Conservation (phyloP, 2,329 filamentous ascomycete species). For the Aspergillus niger region DNA sequence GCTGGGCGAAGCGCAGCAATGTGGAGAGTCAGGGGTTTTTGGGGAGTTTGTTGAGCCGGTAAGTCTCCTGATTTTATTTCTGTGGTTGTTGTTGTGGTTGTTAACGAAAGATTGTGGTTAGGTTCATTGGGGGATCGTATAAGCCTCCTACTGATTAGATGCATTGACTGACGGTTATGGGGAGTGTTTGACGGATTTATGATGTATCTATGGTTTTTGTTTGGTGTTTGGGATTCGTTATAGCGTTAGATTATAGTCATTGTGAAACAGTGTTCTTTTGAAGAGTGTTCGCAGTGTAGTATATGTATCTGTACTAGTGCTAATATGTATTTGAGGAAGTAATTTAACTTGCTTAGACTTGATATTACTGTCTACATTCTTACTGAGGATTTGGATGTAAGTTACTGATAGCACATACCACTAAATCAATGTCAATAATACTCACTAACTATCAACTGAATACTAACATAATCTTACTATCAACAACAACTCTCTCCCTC, state of each 20-base stretch:
- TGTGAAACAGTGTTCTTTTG: background rate
- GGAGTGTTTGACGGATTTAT: background rate
- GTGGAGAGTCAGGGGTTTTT: constrained; percentile 18
- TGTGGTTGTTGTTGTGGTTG: background rate
- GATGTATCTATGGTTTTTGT: background rate
- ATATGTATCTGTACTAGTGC: too few species aligned
- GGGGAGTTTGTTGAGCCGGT: constrained; percentile 27
- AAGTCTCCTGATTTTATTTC: constrained; percentile 8
- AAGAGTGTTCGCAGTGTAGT: background rate
- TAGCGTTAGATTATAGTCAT: background rate
- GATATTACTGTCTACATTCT: too few species aligned
- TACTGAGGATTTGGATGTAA: too few species aligned
- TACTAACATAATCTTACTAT: background rate
- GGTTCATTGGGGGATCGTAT: constrained; percentile 1
- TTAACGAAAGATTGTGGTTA: background rate
- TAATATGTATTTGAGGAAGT: too few species aligned
- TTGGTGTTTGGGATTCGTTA: background rate
- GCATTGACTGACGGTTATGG: background rate
- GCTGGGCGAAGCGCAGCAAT: constrained; percentile 37
- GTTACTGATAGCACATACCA: too few species aligned
- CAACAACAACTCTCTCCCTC: background rate
- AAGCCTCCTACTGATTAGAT: constrained; percentile 1
- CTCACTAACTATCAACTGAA: too few species aligned
- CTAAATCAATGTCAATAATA: too few species aligned
- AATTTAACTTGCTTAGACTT: background rate